Percentiles rank a stretch among this genome's conserved stretches.
These are phyloP conservation scores for Naganishia randhawae DNA, from an alignment of 768 basidiomycete species.

Conservation along the genomic window DNA sequence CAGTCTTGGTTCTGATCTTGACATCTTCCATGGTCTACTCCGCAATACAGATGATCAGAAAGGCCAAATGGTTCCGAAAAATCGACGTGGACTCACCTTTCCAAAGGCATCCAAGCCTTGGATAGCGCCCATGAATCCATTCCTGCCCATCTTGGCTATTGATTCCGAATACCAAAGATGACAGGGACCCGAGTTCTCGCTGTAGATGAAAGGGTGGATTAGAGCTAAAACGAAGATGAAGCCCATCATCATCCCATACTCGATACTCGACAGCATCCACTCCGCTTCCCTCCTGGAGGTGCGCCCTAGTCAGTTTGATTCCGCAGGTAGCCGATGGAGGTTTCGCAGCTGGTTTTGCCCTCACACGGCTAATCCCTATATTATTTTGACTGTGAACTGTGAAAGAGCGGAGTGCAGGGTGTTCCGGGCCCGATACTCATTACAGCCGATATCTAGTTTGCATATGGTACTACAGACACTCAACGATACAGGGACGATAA, in stretches of 20 bases:
- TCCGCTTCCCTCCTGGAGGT: neutral
- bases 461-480: no score
- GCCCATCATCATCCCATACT: neutral
- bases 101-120: conserved; percentile 98
- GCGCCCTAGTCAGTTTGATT: neutral
- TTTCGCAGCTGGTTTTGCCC: no score
- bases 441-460: no score
- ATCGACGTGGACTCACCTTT: conserved; percentile 62
- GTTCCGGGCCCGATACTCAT: no score
- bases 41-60: neutral
- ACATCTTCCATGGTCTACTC: conserved; percentile 95
- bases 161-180: neutral
- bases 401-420: neutral
- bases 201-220: neutral
- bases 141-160: conserved; percentile 45
- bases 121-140: conserved; percentile 54
- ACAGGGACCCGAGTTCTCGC: neutral
- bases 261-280: neutral
- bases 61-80: neutral
- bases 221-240: neutral
- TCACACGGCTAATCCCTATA: no score
- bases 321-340: no score
- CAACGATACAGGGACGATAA: no score
- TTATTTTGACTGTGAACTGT: no score
- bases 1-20: conserved; percentile 95